These are phyloP conservation scores for Coriaria nepalensis DNA, from an alignment of 306 rosid species.

Conservation along the genomic window DNA sequence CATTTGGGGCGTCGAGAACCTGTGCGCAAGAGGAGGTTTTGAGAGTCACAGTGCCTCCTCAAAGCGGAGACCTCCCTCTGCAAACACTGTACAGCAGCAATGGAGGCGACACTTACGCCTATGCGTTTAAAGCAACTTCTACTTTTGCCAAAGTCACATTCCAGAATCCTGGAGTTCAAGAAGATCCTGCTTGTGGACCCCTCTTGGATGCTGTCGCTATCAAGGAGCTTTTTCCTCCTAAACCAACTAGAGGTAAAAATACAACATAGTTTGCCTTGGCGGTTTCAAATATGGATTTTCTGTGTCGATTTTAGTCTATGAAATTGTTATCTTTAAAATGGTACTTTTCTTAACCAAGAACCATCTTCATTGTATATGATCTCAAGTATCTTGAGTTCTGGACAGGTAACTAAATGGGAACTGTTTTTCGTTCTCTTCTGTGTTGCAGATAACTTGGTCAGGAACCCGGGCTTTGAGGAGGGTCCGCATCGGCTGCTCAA, in stretches of 20 bases:
- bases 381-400: too few species aligned
- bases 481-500: slow-evolving; percentile 74
- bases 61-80: slow-evolving; percentile 71
- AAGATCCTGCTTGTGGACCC: slow-evolving; percentile 86
- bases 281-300: too few species aligned
- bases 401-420: too few species aligned
- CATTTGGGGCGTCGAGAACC: slow-evolving; percentile 88
- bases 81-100: slow-evolving; percentile 67
- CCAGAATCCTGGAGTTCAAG: slow-evolving; percentile 90
- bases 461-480: slow-evolving; percentile 67
- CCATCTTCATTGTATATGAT: too few species aligned
- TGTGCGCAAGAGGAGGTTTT: slow-evolving; percentile 93
- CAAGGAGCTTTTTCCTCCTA: slow-evolving; percentile 57
- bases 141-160: slow-evolving; percentile 43
- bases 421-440: too few species aligned
- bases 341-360: too few species aligned
- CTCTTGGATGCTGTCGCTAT: slow-evolving; percentile 88
- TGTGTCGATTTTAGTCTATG: too few species aligned
- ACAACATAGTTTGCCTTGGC: too few species aligned
- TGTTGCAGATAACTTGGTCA: slow-evolving; percentile 65
- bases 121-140: slow-evolving; percentile 49
- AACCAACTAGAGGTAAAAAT: slow-evolving; percentile 56
- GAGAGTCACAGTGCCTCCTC: slow-evolving; percentile 61
- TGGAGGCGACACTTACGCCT: slow-evolving; percentile 81
- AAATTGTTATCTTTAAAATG: too few species aligned